Conservation (phyloP, 2,329 filamentous ascomycete species). For the Paecilomyces niveus region DNA sequence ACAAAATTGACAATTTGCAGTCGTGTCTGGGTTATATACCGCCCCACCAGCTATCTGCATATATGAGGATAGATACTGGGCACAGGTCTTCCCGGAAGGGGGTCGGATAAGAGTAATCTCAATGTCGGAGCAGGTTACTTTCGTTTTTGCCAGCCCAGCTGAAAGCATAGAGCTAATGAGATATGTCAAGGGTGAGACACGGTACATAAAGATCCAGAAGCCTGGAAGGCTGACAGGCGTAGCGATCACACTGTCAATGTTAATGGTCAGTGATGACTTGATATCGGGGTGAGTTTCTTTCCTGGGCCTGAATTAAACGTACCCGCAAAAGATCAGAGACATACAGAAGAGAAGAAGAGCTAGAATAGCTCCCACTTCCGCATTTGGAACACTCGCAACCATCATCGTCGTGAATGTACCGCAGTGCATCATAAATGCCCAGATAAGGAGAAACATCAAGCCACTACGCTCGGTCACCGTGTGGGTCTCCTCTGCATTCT, state of each 20-base stretch:
- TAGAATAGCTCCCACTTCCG: constrained; percentile 59
- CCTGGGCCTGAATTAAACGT: neutral
- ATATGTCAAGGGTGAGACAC: constrained; percentile 61
- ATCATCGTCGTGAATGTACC: constrained; percentile 67
- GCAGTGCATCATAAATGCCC: constrained; percentile 64
- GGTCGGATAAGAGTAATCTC: constrained; percentile 33
- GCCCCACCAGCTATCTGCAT: constrained; percentile 47
- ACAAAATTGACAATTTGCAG: constrained; percentile 50
- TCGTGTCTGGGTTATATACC: constrained; percentile 55
- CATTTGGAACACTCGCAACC: constrained; percentile 62
- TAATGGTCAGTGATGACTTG: neutral
- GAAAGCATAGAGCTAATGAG: constrained; percentile 36
- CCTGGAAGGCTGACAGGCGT: constrained; percentile 52
- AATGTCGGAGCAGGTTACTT: constrained; percentile 23
- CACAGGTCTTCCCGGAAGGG: constrained; percentile 57
- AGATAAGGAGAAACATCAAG: constrained; percentile 58
- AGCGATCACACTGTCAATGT: constrained; percentile 49
- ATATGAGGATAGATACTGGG: constrained; percentile 55
- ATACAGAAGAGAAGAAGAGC: constrained; percentile 56
- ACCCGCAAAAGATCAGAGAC: constrained; percentile 51
- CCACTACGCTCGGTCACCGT: constrained; percentile 49
- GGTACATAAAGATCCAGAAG: constrained; percentile 76
- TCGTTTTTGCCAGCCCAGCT: constrained; percentile 22
- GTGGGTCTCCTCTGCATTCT: constrained; percentile 33
- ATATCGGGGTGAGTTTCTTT: neutral